Conservation (phyloP, 345 rosid species). For the Sisymbrium irio region DNA sequence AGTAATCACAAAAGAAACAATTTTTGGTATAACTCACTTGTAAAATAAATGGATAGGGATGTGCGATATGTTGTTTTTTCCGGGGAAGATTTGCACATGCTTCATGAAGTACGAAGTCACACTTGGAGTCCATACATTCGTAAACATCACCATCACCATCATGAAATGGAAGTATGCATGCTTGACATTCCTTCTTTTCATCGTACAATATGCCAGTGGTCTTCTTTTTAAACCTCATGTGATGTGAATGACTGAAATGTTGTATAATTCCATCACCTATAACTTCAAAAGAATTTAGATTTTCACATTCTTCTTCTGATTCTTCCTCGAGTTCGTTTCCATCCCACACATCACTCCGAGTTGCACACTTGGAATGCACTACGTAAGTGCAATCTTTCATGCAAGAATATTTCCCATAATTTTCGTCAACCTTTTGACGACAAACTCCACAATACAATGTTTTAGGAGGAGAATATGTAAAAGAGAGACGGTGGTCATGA, state of each 20-base stretch:
- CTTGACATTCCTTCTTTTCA: neutral
- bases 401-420: neutral
- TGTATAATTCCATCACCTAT: neutral
- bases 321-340: neutral
- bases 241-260: neutral
- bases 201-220: neutral
- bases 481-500: neutral
- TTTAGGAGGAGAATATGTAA: neutral
- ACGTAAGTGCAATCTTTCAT: neutral
- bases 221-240: neutral
- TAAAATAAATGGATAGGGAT: neutral
- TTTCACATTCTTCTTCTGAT: neutral
- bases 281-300: neutral
- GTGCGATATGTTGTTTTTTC: neutral
- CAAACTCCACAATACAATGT: neutral
- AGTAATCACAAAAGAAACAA: neutral
- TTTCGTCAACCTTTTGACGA: neutral
- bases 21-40: neutral
- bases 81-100: neutral
- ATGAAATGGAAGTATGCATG: neutral
- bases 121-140: neutral
- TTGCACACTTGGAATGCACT: neutral
- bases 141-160: neutral
- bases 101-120: neutral
- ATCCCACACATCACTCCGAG: neutral